phyloP scores from a whole-genome alignment of 345 rosid species.

The Anacardium occidentale region DNA sequence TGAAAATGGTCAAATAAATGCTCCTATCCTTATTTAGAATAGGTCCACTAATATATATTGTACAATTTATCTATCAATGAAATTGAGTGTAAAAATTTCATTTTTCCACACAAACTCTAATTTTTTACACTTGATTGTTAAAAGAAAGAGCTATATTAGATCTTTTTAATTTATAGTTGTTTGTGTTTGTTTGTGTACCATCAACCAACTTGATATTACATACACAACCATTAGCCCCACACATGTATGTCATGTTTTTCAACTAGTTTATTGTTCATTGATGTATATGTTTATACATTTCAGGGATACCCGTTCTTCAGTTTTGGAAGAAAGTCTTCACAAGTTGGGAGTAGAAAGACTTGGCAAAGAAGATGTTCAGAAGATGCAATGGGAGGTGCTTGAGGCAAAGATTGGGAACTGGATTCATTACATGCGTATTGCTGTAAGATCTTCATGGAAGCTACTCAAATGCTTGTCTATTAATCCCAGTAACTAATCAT shows the following conservation, averaged over 20 bases:
- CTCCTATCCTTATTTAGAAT: too few species aligned
- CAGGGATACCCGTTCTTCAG: slow-evolving; percentile 83
- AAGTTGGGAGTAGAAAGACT: slow-evolving; percentile 96
- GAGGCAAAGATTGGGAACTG: slow-evolving; percentile 97
- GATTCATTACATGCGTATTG: slow-evolving; percentile 99
- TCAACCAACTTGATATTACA: neutral
- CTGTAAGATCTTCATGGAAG: slow-evolving; percentile 54
- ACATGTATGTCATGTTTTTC: neutral
- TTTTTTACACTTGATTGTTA: neutral
- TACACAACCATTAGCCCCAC: neutral
- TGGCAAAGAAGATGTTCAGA: slow-evolving; percentile 95
- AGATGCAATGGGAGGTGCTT: slow-evolving; percentile 97
- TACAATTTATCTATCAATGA: too few species aligned
- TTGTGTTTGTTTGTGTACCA: neutral
- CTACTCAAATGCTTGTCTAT: neutral
- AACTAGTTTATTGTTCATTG: slow-evolving; percentile 4
- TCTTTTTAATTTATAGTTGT: neutral
- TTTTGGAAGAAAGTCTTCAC: slow-evolving; percentile 80
- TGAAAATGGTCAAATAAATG: too few species aligned
- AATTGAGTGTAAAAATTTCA: too few species aligned
- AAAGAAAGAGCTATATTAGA: neutral
- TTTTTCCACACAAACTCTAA: neutral
- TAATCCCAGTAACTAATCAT: slow-evolving; percentile 17
- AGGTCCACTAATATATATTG: too few species aligned
- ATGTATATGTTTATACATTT: slow-evolving; percentile 1